Percentiles rank a stretch among this genome's conserved stretches.
These are phyloP conservation scores for Orychophragmus violaceus DNA, from an alignment of 345 rosid genomes.

Conservation along the genomic window DNA sequence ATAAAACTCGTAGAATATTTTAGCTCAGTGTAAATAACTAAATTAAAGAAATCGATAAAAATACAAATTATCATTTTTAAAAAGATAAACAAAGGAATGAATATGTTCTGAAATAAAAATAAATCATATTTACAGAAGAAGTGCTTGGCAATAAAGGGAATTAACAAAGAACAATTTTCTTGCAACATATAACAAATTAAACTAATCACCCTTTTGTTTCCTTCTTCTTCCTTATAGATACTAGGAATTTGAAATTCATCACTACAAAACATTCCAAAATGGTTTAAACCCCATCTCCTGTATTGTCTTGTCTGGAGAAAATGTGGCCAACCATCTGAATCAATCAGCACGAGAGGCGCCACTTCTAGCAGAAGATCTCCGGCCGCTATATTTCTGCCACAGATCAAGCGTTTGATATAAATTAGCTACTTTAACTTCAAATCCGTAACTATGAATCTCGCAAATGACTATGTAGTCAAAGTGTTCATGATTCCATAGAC, in stretches of 20 bases:
- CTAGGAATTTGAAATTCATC: neutral
- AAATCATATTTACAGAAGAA: conserved; percentile 16
- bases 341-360: conserved; percentile 43
- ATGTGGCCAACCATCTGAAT: neutral
- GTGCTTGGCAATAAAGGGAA: neutral
- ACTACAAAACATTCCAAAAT: conserved; percentile 14
- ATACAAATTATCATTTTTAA: no score
- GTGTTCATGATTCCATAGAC: neutral
- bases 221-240: neutral
- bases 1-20: neutral
- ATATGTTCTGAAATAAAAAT: conserved; percentile 3
- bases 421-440: neutral
- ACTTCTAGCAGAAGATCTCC: conserved; percentile 45
- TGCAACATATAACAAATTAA: conserved; percentile 13
- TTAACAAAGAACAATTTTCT: conserved; percentile 6
- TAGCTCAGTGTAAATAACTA: neutral
- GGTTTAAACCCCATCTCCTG: neutral
- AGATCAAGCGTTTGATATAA: neutral
- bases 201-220: neutral
- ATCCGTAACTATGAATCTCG: neutral
- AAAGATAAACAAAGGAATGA: neutral
- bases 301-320: neutral
- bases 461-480: neutral
- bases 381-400: conserved; percentile 44
- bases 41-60: neutral